Conservation (phyloP, 2,329 filamentous ascomycete species). For the Penicillium thymicola region DNA sequence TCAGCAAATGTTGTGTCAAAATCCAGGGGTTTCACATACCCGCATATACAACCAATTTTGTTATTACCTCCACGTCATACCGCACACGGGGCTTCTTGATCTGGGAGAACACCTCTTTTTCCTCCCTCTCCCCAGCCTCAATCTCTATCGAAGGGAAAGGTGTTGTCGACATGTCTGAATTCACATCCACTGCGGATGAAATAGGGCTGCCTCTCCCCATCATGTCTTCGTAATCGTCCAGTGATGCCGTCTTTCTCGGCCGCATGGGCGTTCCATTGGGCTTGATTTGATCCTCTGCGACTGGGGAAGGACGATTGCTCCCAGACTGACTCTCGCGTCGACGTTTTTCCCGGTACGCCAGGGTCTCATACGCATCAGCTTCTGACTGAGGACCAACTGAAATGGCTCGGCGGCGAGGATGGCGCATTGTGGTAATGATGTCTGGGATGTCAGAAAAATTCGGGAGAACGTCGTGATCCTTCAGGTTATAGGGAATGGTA, state of each 20-base stretch:
- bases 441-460: conserved; percentile 81
- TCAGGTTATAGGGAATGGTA: conserved; percentile 68
- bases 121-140: conserved; percentile 49
- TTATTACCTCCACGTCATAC: conserved; percentile 98
- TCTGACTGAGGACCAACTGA: conserved; percentile 93
- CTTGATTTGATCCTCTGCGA: conserved; percentile 23
- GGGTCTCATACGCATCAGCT: conserved; percentile 90
- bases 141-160: conserved; percentile 30
- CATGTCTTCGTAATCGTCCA: conserved; percentile 67
- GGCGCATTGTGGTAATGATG: conserved; percentile 76
- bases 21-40: conserved; percentile 54
- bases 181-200: conserved; percentile 33
- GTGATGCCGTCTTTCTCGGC: conserved; percentile 46
- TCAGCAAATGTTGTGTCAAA: conserved; percentile 8
- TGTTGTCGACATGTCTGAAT: conserved; percentile 23
- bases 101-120: conserved; percentile 77
- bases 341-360: conserved; percentile 79
- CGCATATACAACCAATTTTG: conserved; percentile 90
- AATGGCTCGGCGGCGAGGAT: conserved; percentile 73
- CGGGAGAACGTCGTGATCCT: conserved; percentile 85
- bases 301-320: conserved; percentile 23
- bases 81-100: conserved; percentile 83
- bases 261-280: conserved; percentile 36
- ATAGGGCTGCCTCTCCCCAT: conserved; percentile 64
- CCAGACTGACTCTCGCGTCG: conserved; percentile 59